A percentile compares a stretch with the other conserved stretches of the same genome.
Conservation (phyloP, 805 yeast genomes). For the Candida rishiriensis region DNA sequence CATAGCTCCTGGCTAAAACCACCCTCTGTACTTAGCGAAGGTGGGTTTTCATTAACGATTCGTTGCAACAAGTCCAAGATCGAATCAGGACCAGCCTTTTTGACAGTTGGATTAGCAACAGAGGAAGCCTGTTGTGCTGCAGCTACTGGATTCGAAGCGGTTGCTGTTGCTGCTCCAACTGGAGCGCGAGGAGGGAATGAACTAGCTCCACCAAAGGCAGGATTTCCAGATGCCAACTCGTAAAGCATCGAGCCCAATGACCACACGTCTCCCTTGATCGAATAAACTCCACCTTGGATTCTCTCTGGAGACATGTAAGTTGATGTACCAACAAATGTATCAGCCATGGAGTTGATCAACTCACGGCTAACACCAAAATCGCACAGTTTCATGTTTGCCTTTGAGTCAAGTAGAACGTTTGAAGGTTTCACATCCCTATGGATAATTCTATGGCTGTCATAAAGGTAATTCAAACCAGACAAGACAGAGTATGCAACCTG, state of each 20-base stretch:
- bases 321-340: constrained; percentile 97
- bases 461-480: constrained; percentile 76
- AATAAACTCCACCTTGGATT: constrained; percentile 89
- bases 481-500: constrained; percentile 73
- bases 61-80: constrained; percentile 87
- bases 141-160: too few species aligned
- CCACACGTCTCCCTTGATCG: constrained; percentile 97
- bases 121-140: constrained; percentile 25
- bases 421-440: constrained; percentile 97
- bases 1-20: constrained; percentile 51
- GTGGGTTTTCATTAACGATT: constrained; percentile 91
- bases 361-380: constrained; percentile 97
- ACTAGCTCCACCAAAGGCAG: constrained; percentile 65
- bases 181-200: too few species aligned
- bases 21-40: constrained; percentile 46
- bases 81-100: constrained; percentile 59
- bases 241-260: constrained; percentile 86
- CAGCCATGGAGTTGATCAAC: constrained; percentile 89
- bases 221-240: constrained; percentile 81
- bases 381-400: constrained; percentile 85
- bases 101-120: constrained; percentile 16
- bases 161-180: too few species aligned
- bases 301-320: constrained; percentile 98
- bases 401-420: constrained; percentile 81
- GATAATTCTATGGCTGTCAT: constrained; percentile 79